Evolutionary conservation across 164 flowering plant species (phyloP), one percentile per base, ranked within the genome.

Genomic region (Magnolia kwangsiensis): DNA sequence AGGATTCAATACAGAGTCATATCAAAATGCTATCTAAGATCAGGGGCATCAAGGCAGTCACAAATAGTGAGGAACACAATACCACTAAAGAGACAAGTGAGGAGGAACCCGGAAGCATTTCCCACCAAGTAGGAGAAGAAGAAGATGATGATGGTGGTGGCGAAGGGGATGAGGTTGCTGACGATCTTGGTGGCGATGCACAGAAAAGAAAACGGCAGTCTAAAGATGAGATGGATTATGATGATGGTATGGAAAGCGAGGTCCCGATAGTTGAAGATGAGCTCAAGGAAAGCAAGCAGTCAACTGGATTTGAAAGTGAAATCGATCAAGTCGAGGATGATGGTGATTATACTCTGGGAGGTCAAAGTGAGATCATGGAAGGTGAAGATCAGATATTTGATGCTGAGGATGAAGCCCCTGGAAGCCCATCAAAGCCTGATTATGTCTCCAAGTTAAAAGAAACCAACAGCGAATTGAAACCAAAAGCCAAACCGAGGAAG

Each of bases 151-250:
- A 76, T 72, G 89, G 77, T 50, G 80, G 70, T 63, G 88, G 77
- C 37, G 80, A 75, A 51, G 87, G 81, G 73, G 85, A 65, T 50
- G 88, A 81, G 6, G 83, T 31, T 63, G 81, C 71, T 63, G 97
- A 89, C 9, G 94, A 92, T 83, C 84, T 88, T 49, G 95, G 90
- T 75, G 79, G 74, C 19, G 95, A 93, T 82, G 88, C 79, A 23
- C 86, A 87, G 72, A 94, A 89, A 77, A 79, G 84, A 59, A 90
- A 83, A 76, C 73, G 74, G 24, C 97, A 89, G 81, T 80, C 83
- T 66, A 80, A 78, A 31, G 96, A 93, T 87, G 98, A 94, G 82
- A 80, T 87, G 78, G 98, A 94, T 71, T 93, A 94, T 78, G 97
- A 90, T 49, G 97, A 92, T 82, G 88, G 58, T 14, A 79, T 72